A percentile compares a stretch with the other conserved stretches of the same genome.
These are phyloP conservation scores for Macrophomina pseudophaseolina DNA, from an alignment of 2,329 filamentous ascomycete species.

Conservation along the genomic window DNA sequence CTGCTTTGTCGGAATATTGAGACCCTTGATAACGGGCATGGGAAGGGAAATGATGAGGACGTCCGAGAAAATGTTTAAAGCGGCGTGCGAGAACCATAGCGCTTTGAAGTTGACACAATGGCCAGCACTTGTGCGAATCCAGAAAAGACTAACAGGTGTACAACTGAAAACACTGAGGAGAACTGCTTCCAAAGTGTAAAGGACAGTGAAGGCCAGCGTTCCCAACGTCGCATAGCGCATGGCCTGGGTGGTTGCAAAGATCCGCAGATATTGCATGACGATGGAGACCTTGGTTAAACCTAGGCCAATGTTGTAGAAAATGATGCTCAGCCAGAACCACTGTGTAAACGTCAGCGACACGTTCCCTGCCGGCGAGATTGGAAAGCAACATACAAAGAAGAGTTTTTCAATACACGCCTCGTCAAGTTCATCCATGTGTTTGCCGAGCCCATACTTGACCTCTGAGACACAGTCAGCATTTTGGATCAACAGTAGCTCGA, in stretches of 20 bases:
- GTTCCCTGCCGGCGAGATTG: too few relatives aligned
- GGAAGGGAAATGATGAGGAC: neutral
- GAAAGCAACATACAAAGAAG: too few relatives aligned
- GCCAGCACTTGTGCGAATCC: neutral
- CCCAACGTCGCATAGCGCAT: neutral
- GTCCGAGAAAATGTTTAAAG: neutral
- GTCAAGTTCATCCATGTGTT: too few relatives aligned
- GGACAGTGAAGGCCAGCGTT: slow-evolving; percentile 67
- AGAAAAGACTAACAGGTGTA: neutral
- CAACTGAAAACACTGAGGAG: slow-evolving; percentile 73
- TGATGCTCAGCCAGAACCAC: neutral
- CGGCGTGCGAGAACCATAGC: neutral
- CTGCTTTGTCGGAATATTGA: neutral
- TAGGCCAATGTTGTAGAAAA: neutral
- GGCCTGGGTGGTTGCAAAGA: neutral
- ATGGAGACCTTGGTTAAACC: neutral
- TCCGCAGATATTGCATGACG: neutral
- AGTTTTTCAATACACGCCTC: too few relatives aligned
- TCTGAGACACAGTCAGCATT: too few relatives aligned
- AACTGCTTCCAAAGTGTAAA: slow-evolving; percentile 73
- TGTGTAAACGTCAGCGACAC: neutral
- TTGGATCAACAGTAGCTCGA: too few relatives aligned
- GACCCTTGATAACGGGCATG: neutral
- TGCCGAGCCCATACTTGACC: too few relatives aligned
- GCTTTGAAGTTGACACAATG: neutral